Evolutionary conservation across 768 basidiomycete species (phyloP).

Genomic region (Termitomyces sp.): DNA sequence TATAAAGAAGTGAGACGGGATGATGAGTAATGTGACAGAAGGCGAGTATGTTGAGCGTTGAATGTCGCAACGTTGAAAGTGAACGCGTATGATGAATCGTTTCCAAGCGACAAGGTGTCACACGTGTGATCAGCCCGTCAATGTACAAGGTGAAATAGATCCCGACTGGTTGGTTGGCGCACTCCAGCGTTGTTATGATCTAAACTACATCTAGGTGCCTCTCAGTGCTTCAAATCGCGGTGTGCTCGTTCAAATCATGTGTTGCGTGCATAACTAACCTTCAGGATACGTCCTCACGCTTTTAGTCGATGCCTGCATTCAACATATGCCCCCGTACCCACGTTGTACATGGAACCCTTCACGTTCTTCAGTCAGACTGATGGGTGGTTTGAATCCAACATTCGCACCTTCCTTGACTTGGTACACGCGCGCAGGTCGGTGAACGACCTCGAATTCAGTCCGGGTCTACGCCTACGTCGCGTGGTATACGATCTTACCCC

Average conservation of each 20-base stretch:
- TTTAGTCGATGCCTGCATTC: slow-evolving; percentile 48
- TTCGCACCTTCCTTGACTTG: no score
- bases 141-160: slow-evolving; percentile 24
- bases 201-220: neutral
- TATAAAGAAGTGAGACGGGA: neutral
- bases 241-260: slow-evolving; percentile 12
- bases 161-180: slow-evolving; percentile 39
- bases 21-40: neutral
- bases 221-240: slow-evolving; percentile 53
- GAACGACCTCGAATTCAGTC: no score
- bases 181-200: neutral
- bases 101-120: neutral
- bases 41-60: neutral
- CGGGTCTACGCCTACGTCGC: no score
- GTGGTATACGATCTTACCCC: no score
- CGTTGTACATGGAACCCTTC: no score
- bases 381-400: no score
- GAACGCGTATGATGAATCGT: no score
- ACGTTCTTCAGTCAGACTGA: no score
- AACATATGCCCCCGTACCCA: slow-evolving; percentile 16
- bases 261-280: neutral
- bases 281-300: slow-evolving; percentile 57
- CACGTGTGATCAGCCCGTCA: no score
- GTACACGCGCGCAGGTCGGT: no score
- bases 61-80: no score